Base-by-base conservation (phyloP, 345 rosid species). In the Citrus trifoliata region DNA sequence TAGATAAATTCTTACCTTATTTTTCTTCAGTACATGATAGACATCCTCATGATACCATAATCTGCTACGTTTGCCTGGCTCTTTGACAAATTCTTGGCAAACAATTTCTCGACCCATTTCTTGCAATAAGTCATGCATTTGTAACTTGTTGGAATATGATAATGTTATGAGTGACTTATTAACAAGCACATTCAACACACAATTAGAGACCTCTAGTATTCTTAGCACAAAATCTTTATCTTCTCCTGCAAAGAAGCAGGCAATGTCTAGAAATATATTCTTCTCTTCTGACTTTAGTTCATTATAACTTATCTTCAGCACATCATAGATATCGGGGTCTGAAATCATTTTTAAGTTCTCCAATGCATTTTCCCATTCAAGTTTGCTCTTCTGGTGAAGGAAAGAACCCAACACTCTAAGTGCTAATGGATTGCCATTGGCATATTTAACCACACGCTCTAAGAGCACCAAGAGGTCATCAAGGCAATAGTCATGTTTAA, bases 341-440 rank as follows among this genome's bases (percentile, higher is more conserved):
- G 51, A 46, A 46, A 46, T 46, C 16, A 46, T 10, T 46, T 46
- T 46, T 46, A 46, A 46, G 51, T 46, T 46, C 51, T 46, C 18
- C 18, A 0, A 46, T 13, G 51, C 18, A 46, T 13, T 46, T 46
- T 46, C 18, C 51, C 51, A 46, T 3, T 46, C 51, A 46, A 12
- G 51, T 46, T 46, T 46, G 51, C 51, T 46, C 51, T 46, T 46
- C 51, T 46, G 18, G 51, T 46, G 51, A 30, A 70, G 32, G 60
- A 56, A 48, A 10, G 60, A 27, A 28, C 74, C 59, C 74, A 48
- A 28, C 6, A 27, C 60, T 70, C 51, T 70, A 18, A 70, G 74
- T 1, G 32, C 74, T 9, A 70, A 25, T 24, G 86, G 86, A 75
- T 67, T 25, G 0, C 86, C 84, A 33, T 40, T 42, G 9, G 80